Evolutionary conservation across 2,329 filamentous ascomycete species (phyloP).

Genomic region (Aspergillus melleus): DNA sequence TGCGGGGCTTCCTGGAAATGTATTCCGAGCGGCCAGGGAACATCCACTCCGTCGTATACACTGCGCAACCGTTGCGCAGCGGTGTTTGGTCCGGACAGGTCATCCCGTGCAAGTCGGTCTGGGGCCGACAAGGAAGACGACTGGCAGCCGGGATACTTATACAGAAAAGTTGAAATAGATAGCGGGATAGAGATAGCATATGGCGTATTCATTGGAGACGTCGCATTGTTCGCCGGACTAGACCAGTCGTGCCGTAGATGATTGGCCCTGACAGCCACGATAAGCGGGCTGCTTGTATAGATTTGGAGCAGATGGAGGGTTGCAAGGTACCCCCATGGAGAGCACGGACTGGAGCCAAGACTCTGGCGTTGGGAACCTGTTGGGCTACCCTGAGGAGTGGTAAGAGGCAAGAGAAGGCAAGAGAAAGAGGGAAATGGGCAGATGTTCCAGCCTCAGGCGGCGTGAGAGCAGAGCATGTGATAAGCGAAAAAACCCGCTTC

Average conservation of each 20-base stretch:
- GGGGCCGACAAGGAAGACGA: conserved; percentile 35
- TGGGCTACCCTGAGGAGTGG: not conserved
- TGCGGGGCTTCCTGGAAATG: conserved; percentile 25
- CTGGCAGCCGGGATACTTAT: conserved; percentile 40
- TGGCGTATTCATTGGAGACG: not conserved
- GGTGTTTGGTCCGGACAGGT: conserved; percentile 35
- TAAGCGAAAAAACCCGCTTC: conserved; percentile 16
- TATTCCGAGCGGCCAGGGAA: conserved; percentile 10
- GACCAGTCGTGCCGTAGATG: not conserved
- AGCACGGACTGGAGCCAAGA: not conserved
- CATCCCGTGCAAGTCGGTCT: conserved; percentile 44
- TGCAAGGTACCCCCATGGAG: not conserved
- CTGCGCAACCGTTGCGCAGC: conserved; percentile 24
- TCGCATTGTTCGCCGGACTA: not conserved
- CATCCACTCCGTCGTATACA: conserved; percentile 39
- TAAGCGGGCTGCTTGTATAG: not conserved
- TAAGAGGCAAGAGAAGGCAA: not conserved
- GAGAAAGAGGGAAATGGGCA: not conserved
- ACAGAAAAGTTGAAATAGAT: conserved; percentile 18
- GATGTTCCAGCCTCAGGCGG: too few relatives aligned
- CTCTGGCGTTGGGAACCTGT: not conserved
- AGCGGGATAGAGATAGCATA: not conserved
- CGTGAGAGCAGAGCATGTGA: conserved; percentile 17
- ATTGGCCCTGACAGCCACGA: not conserved
- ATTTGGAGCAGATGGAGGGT: too few relatives aligned